Evolutionary conservation across 805 yeast genomes (phyloP).

Genomic region (Candida sonorensis): DNA sequence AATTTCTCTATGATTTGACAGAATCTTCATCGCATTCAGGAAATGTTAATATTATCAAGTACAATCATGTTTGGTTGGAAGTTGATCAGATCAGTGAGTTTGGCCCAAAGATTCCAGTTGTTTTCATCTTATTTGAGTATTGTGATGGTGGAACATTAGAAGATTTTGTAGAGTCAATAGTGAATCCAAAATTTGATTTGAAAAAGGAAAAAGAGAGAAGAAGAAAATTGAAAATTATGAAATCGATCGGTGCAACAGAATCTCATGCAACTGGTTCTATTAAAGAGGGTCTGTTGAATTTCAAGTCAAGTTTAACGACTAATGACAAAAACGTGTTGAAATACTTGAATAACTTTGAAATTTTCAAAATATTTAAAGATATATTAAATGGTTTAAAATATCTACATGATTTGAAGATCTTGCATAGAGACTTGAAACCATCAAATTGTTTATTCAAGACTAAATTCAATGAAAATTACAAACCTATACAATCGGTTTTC

Average conservation of each 20-base stretch:
- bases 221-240: slow-evolving; percentile 8
- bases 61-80: slow-evolving; percentile 92
- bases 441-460: slow-evolving; percentile 68
- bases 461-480: slow-evolving; percentile 19
- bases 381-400: slow-evolving; percentile 64
- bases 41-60: slow-evolving; percentile 60
- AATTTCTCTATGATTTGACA: slow-evolving; percentile 52
- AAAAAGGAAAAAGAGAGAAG: slow-evolving; percentile 29
- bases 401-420: slow-evolving; percentile 64
- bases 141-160: slow-evolving; percentile 88
- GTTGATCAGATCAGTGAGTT: slow-evolving; percentile 45
- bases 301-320: too few relatives aligned
- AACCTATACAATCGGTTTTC: slow-evolving; percentile 17
- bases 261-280: too few relatives aligned
- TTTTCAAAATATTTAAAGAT: slow-evolving; percentile 62
- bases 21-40: slow-evolving; percentile 20
- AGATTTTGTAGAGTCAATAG: slow-evolving; percentile 41
- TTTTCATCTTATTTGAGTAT: slow-evolving; percentile 78
- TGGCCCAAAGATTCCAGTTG: slow-evolving; percentile 51
- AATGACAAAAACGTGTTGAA: too few relatives aligned
- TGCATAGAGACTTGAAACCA: slow-evolving; percentile 89
- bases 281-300: too few relatives aligned
- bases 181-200: slow-evolving; percentile 31
- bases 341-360: slow-evolving; percentile 47
- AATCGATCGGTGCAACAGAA: too few relatives aligned